Percentiles rank a stretch among this genome's conserved stretches.
These are phyloP conservation scores for Amanita brunnescens DNA, from an alignment of 768 basidiomycete species.

Conservation along the genomic window DNA sequence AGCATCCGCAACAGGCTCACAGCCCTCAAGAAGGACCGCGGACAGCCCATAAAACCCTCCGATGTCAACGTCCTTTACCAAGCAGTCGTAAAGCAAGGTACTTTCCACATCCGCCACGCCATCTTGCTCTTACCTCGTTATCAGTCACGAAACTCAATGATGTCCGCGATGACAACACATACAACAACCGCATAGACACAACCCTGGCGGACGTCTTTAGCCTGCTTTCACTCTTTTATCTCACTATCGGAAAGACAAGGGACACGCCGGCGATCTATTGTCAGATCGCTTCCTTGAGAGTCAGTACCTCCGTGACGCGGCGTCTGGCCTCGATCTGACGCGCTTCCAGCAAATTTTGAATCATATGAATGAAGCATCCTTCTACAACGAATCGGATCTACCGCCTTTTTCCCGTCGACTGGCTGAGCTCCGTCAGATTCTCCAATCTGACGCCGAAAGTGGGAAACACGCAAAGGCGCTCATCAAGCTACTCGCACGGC, in stretches of 20 bases:
- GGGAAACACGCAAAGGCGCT: constrained; percentile 82
- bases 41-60: constrained; percentile 84
- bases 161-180: constrained; percentile 69
- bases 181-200: constrained; percentile 90
- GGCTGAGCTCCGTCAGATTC: constrained; percentile 73
- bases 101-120: neutral
- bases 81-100: constrained; percentile 88
- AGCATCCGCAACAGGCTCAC: constrained; percentile 95
- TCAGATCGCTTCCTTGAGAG: constrained; percentile 92
- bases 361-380: constrained; percentile 92
- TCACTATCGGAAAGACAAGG: constrained; percentile 93
- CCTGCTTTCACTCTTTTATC: constrained; percentile 92
- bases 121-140: constrained; percentile 15
- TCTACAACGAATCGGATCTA: constrained; percentile 89
- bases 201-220: constrained; percentile 94
- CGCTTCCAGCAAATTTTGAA: constrained; percentile 77
- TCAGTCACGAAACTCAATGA: constrained; percentile 87
- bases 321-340: constrained; percentile 6
- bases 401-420: constrained; percentile 80
- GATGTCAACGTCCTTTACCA: constrained; percentile 94
- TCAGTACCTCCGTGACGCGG: constrained; percentile 36
- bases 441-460: constrained; percentile 72
- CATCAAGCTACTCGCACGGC: constrained; percentile 82
- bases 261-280: constrained; percentile 94
- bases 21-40: constrained; percentile 88